phyloP scores from a whole-genome alignment of 2,329 filamentous ascomycete genomes.

The Pyrenophora seminiperda region DNA sequence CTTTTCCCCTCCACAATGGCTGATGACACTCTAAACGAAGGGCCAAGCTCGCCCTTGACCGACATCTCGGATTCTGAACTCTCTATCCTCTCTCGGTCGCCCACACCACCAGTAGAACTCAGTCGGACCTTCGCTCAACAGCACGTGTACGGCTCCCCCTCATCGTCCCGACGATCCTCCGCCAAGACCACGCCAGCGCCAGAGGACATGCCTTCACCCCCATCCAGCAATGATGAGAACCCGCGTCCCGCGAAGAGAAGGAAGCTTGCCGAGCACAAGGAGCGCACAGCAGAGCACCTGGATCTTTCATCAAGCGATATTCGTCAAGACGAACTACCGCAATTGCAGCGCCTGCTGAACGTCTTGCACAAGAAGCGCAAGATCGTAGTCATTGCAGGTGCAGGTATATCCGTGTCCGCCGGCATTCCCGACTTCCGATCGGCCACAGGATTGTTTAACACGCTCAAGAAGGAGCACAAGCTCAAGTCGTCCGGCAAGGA shows the following conservation, averaged over 20 bases:
- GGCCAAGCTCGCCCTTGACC: slow-evolving; percentile 49
- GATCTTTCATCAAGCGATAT: slow-evolving; percentile 66
- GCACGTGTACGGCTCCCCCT: slow-evolving; percentile 45
- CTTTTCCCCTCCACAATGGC: slow-evolving; percentile 37
- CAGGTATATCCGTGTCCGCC: slow-evolving; percentile 94
- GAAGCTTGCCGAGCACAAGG: slow-evolving; percentile 60
- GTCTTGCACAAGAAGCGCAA: slow-evolving; percentile 88
- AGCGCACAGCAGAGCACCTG: slow-evolving; percentile 81
- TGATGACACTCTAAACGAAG: slow-evolving; percentile 20
- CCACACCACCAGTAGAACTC: slow-evolving; percentile 40
- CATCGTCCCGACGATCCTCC: slow-evolving; percentile 55
- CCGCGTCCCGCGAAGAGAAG: slow-evolving; percentile 77
- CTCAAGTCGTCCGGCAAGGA: slow-evolving; percentile 93
- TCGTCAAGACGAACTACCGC: slow-evolving; percentile 61
- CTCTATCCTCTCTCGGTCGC: slow-evolving; percentile 36
- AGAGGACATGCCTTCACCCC: slow-evolving; percentile 52
- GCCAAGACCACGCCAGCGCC: slow-evolving; percentile 54
- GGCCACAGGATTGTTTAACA: slow-evolving; percentile 84
- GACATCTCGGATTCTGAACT: slow-evolving; percentile 45
- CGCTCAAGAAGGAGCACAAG: slow-evolving; percentile 83
- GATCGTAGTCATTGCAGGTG: slow-evolving; percentile 94
- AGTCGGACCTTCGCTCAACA: slow-evolving; percentile 38
- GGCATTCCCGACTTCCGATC: slow-evolving; percentile 98
- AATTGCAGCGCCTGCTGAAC: slow-evolving; percentile 72
- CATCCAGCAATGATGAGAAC: slow-evolving; percentile 62